Base-by-base conservation (phyloP, 2,329 filamentous ascomycete species). In the Pyrenochaeta sp. region DNA sequence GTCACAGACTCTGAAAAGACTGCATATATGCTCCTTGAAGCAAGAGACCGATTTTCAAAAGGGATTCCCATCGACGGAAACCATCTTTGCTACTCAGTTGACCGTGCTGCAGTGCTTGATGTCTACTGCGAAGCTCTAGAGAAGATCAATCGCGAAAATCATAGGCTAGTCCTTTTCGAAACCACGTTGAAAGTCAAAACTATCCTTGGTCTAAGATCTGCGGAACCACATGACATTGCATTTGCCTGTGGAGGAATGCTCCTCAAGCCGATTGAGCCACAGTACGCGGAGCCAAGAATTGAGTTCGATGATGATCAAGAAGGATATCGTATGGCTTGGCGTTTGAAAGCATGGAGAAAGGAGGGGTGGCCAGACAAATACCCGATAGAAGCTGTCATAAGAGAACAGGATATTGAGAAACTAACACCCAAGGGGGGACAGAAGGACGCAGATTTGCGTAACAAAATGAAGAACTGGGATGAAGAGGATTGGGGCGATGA, bases 211-310 rank as follows among this genome's bases (percentile, higher is more conserved):
- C 14, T 61, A 6, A 12, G 35, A 0, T 6, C 9, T 6, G 57
- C 56, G 9, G 30, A 49, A 9, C 56, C 56, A 3, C 29, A 47
- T 2, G 45, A 64, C 14, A 7, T 18, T 0, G 58, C 60, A 0
- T 66, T 64, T 35, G 27, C 15, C 3, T 21, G 12, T 5, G 20
- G 20, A 9, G 33, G 14, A 10, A 29, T 51, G 7, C 35, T 54
- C 2, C 49, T 66, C 3, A 17, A 6, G 3, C 61, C 59, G 0
- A 40, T 66, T 0, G 59, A 66, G 4, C 63, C 61, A 1, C 49
- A 59, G 20, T 67, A 60, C 15, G 63, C 64, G 2, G 39, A 56
- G 5, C 64, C 63, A 0, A 32, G 63, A 0, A 57, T 64, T 9
- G 46, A 60, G 4, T 50, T 33, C 12, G 42, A 36, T 1, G 39